phyloP scores from a whole-genome alignment of 345 rosid genomes.

The Pistacia vera region DNA sequence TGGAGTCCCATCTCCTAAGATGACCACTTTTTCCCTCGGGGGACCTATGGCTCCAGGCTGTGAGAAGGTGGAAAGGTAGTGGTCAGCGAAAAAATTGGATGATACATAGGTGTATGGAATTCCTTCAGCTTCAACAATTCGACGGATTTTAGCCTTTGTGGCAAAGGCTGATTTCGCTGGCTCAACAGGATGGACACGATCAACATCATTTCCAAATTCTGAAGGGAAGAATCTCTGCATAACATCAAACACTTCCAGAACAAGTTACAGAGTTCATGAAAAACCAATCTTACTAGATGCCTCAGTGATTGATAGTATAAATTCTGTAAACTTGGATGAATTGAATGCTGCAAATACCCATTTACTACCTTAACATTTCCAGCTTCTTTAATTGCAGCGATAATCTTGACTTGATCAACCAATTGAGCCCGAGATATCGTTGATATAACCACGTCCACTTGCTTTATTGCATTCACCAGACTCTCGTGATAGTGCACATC shows the following conservation, averaged over 20 bases:
- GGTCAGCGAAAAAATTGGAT: constrained; percentile 45
- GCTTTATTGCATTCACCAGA: constrained; percentile 55
- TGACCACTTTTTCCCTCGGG: constrained; percentile 48
- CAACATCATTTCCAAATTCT: constrained; percentile 64
- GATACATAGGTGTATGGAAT: constrained; percentile 55
- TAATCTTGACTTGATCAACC: constrained; percentile 47
- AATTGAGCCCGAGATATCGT: constrained; percentile 40
- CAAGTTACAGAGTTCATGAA: neutral
- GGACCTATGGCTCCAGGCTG: constrained; percentile 48
- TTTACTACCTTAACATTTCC: constrained; percentile 53
- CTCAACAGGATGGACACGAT: constrained; percentile 47
- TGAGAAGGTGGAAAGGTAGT: constrained; percentile 43
- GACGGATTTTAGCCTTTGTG: constrained; percentile 42
- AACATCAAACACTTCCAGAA: neutral
- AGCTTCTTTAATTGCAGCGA: constrained; percentile 66
- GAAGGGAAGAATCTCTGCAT: constrained; percentile 61
- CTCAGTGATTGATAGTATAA: neutral
- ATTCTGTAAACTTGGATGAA: neutral
- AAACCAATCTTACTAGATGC: neutral
- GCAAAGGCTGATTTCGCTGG: constrained; percentile 48
- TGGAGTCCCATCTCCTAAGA: constrained; percentile 57
- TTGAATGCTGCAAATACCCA: neutral
- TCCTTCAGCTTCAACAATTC: constrained; percentile 42
- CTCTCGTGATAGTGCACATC: constrained; percentile 51
- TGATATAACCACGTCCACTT: constrained; percentile 61